These are phyloP conservation scores for Tolypocladium amazonense DNA, from an alignment of 2,329 filamentous ascomycete genomes.

Conservation along the genomic window DNA sequence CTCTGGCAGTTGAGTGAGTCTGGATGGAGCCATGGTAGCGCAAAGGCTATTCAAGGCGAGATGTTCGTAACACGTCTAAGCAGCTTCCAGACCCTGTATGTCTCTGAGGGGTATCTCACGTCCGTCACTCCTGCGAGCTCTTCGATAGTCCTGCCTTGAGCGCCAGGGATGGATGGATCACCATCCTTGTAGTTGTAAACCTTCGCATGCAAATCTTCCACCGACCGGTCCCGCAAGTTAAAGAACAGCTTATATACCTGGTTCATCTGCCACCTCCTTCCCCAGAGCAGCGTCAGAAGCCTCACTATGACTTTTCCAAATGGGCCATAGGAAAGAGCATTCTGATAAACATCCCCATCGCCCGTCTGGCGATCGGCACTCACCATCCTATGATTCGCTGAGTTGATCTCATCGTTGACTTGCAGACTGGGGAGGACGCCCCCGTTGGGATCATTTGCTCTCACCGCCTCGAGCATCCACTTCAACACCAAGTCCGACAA, in stretches of 20 bases:
- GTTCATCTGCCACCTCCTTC: not conserved
- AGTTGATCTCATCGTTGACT: not conserved
- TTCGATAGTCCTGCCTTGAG: not conserved
- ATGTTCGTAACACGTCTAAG: not conserved
- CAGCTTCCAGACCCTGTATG: not conserved
- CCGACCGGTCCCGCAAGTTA: not conserved
- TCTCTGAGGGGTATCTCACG: not conserved
- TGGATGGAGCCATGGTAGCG: not conserved
- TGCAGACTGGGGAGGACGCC: not conserved
- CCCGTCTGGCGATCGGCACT: not conserved
- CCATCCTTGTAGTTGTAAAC: not conserved
- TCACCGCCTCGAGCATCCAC: constrained; percentile 11
- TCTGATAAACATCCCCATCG: not conserved
- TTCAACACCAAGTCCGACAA: constrained; percentile 9
- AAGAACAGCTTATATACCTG: not conserved
- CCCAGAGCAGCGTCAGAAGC: not conserved
- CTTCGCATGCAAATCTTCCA: not conserved
- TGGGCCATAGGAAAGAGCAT: not conserved
- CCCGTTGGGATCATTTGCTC: constrained; percentile 1
- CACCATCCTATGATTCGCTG: not conserved
- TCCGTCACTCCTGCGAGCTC: not conserved
- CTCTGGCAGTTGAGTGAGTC: not conserved
- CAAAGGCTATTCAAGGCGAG: not conserved
- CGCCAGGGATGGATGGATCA: not conserved
- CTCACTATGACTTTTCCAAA: not conserved